Base-by-base conservation (phyloP, 352 stramenopile species). In the Pythium brachiatum region DNA sequence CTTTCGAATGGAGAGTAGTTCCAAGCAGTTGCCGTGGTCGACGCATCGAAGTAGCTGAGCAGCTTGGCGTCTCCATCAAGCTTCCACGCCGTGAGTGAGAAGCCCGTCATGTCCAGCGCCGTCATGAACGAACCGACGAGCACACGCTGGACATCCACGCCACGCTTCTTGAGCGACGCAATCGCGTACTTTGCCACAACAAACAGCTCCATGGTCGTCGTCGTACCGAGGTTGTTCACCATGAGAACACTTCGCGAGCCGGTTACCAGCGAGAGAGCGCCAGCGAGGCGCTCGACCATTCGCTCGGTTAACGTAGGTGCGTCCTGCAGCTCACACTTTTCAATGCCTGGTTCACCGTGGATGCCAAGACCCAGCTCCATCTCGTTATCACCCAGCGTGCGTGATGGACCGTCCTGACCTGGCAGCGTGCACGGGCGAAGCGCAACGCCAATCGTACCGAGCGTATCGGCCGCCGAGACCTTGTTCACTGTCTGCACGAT, bases 111-210 rank as follows among this genome's bases (percentile, higher is more conserved):
- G 73, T 99, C 93, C 55, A 99, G 89, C 31, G 92, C 93, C 7
- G 96, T 99, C 96, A 99, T 99, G 73, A 97, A 98, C 12, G 81
- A 81, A 7, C 96, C 97, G 11, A 98, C 93, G 38, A 98, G 75
- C 11, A 98, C 69, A 44, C 96, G 84, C 57, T 90, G 83, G 0
- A 96, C 89, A 23, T 81, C 78, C 36, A 96, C 81, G 8, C 79
- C 76, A 47, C 76, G 69, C 44, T 61, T 66, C 68, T 76, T 64
- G 9, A 97, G 77, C 32, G 77, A 73, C 34, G 90, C 62, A 13
- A 94, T 68, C 6, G 83, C 83, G 53, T 88, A 83, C 60, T 94
- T 90, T 32, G 91, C 82, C 50, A 99, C 78, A 27, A 99, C 87
- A 43, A 92, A 93, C 62, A 99, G 85, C 84, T 99, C 97, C 81